Evolutionary conservation across 2,329 filamentous ascomycete species (phyloP).

Genomic region (Paracoccidioides lutzii): DNA sequence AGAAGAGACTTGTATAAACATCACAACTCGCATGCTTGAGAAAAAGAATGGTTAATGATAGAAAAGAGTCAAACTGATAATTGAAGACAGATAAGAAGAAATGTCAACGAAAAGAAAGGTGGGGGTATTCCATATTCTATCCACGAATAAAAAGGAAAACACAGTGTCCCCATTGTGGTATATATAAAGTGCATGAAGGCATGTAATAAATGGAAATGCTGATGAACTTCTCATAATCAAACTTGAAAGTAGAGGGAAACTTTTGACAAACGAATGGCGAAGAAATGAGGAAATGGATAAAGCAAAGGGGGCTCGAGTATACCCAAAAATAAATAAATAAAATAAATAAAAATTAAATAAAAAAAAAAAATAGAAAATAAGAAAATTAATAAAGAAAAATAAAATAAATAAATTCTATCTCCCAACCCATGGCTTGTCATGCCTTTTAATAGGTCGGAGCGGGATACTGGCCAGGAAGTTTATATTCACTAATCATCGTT

Average conservation of each 20-base stretch:
- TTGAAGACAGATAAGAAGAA: no score
- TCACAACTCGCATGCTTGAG: background rate
- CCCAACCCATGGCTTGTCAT: no score
- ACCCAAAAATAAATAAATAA: background rate
- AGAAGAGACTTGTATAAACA: background rate
- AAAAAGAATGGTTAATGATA: background rate
- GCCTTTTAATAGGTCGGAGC: background rate
- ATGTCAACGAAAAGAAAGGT: no score
- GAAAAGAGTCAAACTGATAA: background rate
- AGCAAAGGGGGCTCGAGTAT: background rate
- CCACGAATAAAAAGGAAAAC: no score
- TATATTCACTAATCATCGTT: background rate
- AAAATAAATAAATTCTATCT: background rate
- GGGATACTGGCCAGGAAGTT: background rate
- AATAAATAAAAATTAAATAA: background rate
- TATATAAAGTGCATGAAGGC: no score
- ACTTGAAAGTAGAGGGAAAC: no score
- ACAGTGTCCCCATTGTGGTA: no score
- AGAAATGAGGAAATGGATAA: background rate
- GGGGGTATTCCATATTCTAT: no score
- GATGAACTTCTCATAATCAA: no score
- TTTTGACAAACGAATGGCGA: background rate
- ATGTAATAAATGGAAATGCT: no score
- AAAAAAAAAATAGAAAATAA: background rate
- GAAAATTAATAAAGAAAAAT: background rate